A percentile compares a stretch with the other conserved stretches of the same genome.
phyloP scores from a whole-genome alignment of 176 grass and related monocot genomes.

The Tillandsia fasciculata region DNA sequence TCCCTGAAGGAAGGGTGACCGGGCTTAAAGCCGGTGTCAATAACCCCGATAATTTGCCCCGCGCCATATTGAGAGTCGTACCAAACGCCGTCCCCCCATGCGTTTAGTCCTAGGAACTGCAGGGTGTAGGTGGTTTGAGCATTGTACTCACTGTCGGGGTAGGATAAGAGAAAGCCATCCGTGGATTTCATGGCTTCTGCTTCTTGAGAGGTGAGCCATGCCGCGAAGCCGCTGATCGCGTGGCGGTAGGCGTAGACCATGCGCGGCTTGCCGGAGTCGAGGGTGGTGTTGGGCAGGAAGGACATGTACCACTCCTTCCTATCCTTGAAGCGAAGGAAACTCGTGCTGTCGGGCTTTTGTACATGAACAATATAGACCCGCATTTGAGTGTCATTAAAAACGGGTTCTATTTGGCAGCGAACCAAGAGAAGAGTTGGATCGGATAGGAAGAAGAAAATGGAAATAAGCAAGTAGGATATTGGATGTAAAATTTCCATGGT shows the following conservation, averaged over 20 bases:
- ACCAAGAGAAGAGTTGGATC: not conserved
- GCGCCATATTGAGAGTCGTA: constrained; percentile 40
- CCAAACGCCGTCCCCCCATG: constrained; percentile 12
- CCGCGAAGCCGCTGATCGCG: constrained; percentile 64
- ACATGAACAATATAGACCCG: not conserved
- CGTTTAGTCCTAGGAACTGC: constrained; percentile 39
- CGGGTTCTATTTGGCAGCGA: not conserved
- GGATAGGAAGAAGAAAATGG: not conserved
- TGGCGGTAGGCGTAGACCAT: constrained; percentile 64
- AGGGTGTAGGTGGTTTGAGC: constrained; percentile 55
- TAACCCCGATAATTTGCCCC: constrained; percentile 56
- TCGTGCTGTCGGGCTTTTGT: not conserved
- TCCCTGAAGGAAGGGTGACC: constrained; percentile 60
- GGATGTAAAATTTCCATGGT: not conserved
- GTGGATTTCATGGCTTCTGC: constrained; percentile 15
- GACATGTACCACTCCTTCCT: not conserved
- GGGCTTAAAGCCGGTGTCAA: constrained; percentile 50
- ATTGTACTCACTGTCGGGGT: not conserved
- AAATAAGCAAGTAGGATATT: not conserved
- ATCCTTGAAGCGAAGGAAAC: not conserved
- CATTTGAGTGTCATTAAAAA: not conserved
- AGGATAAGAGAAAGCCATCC: constrained; percentile 47
- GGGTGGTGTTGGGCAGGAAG: not conserved
- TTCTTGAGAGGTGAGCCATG: constrained; percentile 42
- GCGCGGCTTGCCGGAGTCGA: constrained; percentile 16